Percentiles rank a stretch among this genome's conserved stretches.
These are phyloP conservation scores for Gentiana straminea DNA, from an alignment of 257 asterid species.

Conservation along the genomic window DNA sequence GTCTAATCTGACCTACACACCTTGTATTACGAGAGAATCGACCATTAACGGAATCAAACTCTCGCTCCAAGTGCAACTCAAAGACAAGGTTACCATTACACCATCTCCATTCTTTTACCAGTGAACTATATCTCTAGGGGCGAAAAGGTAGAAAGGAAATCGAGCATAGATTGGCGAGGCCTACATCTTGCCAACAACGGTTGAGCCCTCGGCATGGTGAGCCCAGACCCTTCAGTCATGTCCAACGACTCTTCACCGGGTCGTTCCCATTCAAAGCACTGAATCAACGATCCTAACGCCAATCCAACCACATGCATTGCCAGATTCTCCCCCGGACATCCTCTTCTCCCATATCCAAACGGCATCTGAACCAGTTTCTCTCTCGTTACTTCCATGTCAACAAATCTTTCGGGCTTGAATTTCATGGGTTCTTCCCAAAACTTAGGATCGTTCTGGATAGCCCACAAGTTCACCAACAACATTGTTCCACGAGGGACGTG, in stretches of 20 bases:
- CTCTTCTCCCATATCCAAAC: conserved; percentile 51
- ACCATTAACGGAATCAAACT: too few relatives aligned
- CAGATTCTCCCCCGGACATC: conserved; percentile 59
- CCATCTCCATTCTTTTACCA: too few relatives aligned
- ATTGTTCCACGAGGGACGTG: conserved; percentile 52
- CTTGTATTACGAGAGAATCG: too few relatives aligned
- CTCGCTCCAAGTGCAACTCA: too few relatives aligned
- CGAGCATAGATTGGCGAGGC: too few relatives aligned
- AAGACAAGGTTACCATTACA: too few relatives aligned
- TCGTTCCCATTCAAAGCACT: conserved; percentile 55
- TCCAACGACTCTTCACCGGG: conserved; percentile 16
- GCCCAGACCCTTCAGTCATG: conserved; percentile 18
- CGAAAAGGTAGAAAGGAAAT: too few relatives aligned
- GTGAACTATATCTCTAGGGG: too few relatives aligned
- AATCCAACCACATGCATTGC: conserved; percentile 46
- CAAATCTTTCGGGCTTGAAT: conserved; percentile 77
- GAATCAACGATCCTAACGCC: conserved; percentile 37
- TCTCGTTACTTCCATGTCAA: conserved; percentile 34
- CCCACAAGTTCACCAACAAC: conserved; percentile 54
- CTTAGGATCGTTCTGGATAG: conserved; percentile 54
- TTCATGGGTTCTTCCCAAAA: conserved; percentile 58
- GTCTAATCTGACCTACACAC: too few relatives aligned
- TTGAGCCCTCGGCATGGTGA: too few relatives aligned
- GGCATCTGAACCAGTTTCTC: conserved; percentile 42
- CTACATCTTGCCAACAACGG: too few relatives aligned